Conservation (phyloP, 2,329 filamentous ascomycete genomes). For the Colletotrichum limetticola region DNA sequence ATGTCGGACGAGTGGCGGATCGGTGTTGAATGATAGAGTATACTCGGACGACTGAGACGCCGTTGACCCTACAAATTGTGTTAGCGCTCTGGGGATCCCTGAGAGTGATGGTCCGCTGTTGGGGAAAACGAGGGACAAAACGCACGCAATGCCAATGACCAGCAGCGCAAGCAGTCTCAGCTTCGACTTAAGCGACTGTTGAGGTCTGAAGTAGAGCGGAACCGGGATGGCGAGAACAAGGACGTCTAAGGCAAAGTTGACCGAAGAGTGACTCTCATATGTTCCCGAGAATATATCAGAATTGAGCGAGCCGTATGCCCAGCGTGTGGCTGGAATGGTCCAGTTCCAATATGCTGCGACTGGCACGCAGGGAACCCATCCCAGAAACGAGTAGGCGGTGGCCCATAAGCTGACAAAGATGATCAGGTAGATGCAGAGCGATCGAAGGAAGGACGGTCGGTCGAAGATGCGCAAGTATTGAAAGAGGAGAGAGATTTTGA, state of each 20-base stretch:
- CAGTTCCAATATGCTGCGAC: constrained; percentile 36
- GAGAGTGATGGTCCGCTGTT: no score
- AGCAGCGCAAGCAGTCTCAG: constrained; percentile 43
- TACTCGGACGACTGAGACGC: constrained; percentile 46
- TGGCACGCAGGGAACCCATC: constrained; percentile 45
- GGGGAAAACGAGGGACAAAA: not conserved
- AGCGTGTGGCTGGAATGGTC: constrained; percentile 40
- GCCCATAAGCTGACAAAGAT: constrained; percentile 38
- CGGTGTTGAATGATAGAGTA: constrained; percentile 43
- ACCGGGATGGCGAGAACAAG: constrained; percentile 46
- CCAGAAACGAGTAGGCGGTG: constrained; percentile 38
- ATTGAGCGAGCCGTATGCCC: constrained; percentile 44
- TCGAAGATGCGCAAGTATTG: constrained; percentile 51
- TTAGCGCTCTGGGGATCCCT: not conserved
- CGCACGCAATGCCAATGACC: constrained; percentile 44
- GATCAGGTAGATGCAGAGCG: constrained; percentile 29
- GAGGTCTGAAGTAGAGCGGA: constrained; percentile 43
- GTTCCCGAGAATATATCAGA: constrained; percentile 42
- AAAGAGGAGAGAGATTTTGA: constrained; percentile 49
- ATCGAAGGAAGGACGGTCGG: constrained; percentile 39
- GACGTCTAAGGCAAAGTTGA: constrained; percentile 47
- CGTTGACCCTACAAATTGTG: constrained; percentile 30
- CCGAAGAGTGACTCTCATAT: constrained; percentile 45
- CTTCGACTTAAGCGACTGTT: constrained; percentile 37
- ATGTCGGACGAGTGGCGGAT: constrained; percentile 43